phyloP scores from a whole-genome alignment of 2,329 filamentous ascomycete species.

The Fusarium cicatricum region DNA sequence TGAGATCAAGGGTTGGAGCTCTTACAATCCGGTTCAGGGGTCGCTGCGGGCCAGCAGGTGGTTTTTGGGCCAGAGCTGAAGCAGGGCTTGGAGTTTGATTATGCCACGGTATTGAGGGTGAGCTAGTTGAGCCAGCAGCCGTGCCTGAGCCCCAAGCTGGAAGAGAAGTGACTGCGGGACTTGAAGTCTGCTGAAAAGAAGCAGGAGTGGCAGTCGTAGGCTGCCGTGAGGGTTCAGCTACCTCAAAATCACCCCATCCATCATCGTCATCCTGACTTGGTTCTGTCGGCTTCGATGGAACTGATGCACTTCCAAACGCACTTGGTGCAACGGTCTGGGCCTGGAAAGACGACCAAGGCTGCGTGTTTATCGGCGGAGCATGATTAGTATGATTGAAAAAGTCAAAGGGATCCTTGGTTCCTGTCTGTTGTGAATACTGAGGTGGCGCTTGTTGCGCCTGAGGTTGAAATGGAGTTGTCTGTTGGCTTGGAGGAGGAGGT shows the following conservation, averaged over 20 bases:
- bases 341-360: slow-evolving; percentile 47
- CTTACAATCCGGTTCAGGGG: slow-evolving; percentile 46
- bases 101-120: slow-evolving; percentile 33
- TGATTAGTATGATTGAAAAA: slow-evolving; percentile 33
- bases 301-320: slow-evolving; percentile 28
- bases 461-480: slow-evolving; percentile 21
- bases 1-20: slow-evolving; percentile 61
- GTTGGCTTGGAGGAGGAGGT: slow-evolving; percentile 37
- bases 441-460: slow-evolving; percentile 15
- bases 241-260: slow-evolving; percentile 74
- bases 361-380: slow-evolving; percentile 17
- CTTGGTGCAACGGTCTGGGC: slow-evolving; percentile 30
- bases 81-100: slow-evolving; percentile 14
- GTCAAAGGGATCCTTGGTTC: slow-evolving; percentile 41
- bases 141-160: slow-evolving; percentile 23
- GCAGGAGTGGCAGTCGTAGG: slow-evolving; percentile 18
- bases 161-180: slow-evolving; percentile 10
- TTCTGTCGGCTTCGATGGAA: slow-evolving; percentile 28
- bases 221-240: slow-evolving; percentile 51
- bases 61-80: slow-evolving; percentile 8
- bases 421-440: slow-evolving; percentile 21
- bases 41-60: slow-evolving; percentile 12
- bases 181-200: slow-evolving; percentile 13
- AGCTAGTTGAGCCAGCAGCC: slow-evolving; percentile 11
- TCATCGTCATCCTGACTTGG: slow-evolving; percentile 63